These are phyloP conservation scores for Schizophyllum amplum DNA, from an alignment of 1,284 basidiomycete genomes.

Conservation along the genomic window DNA sequence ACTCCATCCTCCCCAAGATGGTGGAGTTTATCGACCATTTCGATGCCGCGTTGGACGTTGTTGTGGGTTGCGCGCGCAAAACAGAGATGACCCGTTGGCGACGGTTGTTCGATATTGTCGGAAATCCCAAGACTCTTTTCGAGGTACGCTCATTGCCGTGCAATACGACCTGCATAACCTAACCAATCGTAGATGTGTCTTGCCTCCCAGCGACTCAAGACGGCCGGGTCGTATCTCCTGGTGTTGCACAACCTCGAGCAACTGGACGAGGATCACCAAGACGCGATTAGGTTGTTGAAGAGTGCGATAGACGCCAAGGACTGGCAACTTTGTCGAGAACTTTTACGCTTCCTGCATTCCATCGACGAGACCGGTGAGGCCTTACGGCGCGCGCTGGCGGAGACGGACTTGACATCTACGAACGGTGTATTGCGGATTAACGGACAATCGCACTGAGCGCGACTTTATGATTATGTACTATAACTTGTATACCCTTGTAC, in stretches of 20 bases:
- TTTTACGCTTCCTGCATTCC: slow-evolving; percentile 86
- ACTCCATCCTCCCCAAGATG: slow-evolving; percentile 56
- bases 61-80: slow-evolving; percentile 95
- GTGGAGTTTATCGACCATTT: slow-evolving; percentile 95
- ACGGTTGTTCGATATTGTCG: slow-evolving; percentile 83
- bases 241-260: slow-evolving; percentile 93
- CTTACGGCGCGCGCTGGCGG: slow-evolving; percentile 51
- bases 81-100: slow-evolving; percentile 93
- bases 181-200: slow-evolving; percentile 76
- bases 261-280: slow-evolving; percentile 69
- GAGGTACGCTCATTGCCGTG: slow-evolving; percentile 45
- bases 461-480: neutral
- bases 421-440: neutral
- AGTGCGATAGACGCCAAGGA: slow-evolving; percentile 69
- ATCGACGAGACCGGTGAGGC: slow-evolving; percentile 81
- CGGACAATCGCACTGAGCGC: neutral
- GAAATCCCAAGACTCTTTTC: slow-evolving; percentile 85
- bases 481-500: neutral
- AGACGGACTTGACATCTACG: slow-evolving; percentile 23
- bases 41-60: slow-evolving; percentile 82
- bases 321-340: slow-evolving; percentile 79
- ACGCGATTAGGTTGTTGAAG: slow-evolving; percentile 72
- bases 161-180: slow-evolving; percentile 1
- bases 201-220: slow-evolving; percentile 66
- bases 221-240: slow-evolving; percentile 89